Conservation (phyloP, 2,329 filamentous ascomycete genomes). For the Boeremia exigua region DNA sequence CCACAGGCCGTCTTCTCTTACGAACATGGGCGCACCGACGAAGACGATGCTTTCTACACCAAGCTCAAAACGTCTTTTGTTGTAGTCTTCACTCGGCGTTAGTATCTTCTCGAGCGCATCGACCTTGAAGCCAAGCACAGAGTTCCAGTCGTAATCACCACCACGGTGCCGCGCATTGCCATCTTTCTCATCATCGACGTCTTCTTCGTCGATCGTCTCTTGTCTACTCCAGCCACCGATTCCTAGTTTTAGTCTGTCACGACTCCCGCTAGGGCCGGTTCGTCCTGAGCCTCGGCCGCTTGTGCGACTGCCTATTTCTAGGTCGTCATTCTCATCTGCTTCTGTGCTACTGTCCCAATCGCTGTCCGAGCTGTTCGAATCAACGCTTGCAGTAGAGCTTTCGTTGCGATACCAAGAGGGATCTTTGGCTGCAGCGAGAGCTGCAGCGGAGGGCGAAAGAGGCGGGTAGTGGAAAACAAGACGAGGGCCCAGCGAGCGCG, state of each 20-base stretch:
- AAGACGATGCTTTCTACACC: slow-evolving; percentile 50
- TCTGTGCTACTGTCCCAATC: slow-evolving; percentile 49
- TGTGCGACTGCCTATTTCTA: slow-evolving; percentile 44
- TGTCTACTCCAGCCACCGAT: slow-evolving; percentile 40
- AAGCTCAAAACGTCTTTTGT: slow-evolving; percentile 50
- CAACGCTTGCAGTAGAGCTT: slow-evolving; percentile 44
- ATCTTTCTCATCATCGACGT: slow-evolving; percentile 31
- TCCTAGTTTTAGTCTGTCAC: slow-evolving; percentile 31
- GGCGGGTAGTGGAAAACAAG: slow-evolving; percentile 53
- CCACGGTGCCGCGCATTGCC: slow-evolving; percentile 26
- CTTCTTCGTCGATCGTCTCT: slow-evolving; percentile 47
- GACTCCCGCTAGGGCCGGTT: slow-evolving; percentile 30
- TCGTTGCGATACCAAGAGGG: slow-evolving; percentile 48
- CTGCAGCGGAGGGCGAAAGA: slow-evolving; percentile 45
- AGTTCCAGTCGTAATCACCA: slow-evolving; percentile 47
- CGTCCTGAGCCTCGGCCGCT: slow-evolving; percentile 42
- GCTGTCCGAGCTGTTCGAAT: slow-evolving; percentile 41
- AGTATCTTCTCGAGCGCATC: slow-evolving; percentile 50
- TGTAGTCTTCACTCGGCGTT: slow-evolving; percentile 45
- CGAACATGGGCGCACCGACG: slow-evolving; percentile 51
- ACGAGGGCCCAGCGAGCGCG: slow-evolving; percentile 47
- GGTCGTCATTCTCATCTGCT: slow-evolving; percentile 39
- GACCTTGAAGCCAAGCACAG: slow-evolving; percentile 48
- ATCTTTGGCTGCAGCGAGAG: slow-evolving; percentile 40
- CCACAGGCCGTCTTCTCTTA: slow-evolving; percentile 50